Percentiles rank a stretch among this genome's conserved stretches.
Evolutionary conservation across 2,329 filamentous ascomycete species (phyloP).

Genomic region (Fusarium brachygibbosum): DNA sequence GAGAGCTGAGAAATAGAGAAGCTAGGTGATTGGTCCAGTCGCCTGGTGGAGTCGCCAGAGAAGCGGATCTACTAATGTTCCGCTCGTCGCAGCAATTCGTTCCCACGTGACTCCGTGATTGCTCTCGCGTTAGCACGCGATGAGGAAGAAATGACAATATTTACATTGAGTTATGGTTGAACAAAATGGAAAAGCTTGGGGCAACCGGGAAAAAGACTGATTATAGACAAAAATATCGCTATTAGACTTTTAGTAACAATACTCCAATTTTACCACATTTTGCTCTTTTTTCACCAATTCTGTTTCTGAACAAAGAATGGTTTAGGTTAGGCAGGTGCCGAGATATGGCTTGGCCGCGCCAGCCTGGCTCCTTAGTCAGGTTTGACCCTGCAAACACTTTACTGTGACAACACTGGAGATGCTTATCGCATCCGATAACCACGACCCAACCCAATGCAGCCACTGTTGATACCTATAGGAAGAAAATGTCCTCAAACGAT

Average conservation of each 20-base stretch:
- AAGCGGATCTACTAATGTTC: not conserved
- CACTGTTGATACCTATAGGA: constrained; percentile 1
- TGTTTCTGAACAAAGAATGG: not conserved
- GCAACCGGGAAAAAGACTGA: not conserved
- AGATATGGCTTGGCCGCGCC: not conserved
- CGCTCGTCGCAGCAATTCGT: rapidly evolving
- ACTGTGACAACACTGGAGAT: constrained; percentile 16
- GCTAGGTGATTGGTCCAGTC: not conserved
- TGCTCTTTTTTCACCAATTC: not conserved
- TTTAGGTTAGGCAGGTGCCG: constrained; percentile 7
- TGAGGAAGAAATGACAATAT: not conserved
- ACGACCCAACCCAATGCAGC: constrained; percentile 29
- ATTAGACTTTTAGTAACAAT: not conserved
- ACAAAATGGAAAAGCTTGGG: not conserved
- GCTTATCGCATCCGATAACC: constrained; percentile 4
- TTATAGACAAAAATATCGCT: not conserved
- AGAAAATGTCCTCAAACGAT: constrained; percentile 47
- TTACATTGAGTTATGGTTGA: too few relatives aligned
- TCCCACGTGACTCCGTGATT: constrained; percentile 53
- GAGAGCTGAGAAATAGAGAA: not conserved
- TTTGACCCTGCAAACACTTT: constrained; percentile 14
- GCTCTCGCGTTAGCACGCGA: not conserved
- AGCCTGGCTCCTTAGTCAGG: constrained; percentile 16
- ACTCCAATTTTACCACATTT: not conserved
- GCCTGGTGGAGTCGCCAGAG: rapidly evolving